These are phyloP conservation scores for Trichomonascus vanleenenianus DNA, from an alignment of 805 yeast species.

Conservation along the genomic window DNA sequence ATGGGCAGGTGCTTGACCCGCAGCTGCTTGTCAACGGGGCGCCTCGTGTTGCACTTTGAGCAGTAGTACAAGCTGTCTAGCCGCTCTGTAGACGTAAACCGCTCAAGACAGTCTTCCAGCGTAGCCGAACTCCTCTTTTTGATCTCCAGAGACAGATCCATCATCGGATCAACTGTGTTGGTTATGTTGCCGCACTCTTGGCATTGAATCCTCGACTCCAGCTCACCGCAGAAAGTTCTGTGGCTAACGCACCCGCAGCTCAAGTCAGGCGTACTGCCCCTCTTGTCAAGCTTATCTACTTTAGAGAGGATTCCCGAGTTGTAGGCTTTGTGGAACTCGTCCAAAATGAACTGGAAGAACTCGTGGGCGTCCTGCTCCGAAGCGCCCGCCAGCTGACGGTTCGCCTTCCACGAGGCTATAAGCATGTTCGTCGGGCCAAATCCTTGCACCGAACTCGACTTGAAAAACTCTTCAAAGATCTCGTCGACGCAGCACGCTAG, in stretches of 20 bases:
- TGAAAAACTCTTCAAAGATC: conserved; percentile 67
- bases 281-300: neutral
- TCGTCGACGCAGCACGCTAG: conserved; percentile 80
- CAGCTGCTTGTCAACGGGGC: conserved; percentile 67
- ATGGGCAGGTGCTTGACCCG: conserved; percentile 64
- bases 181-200: conserved; percentile 55
- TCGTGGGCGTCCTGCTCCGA: conserved; percentile 99
- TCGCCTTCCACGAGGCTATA: conserved; percentile 75
- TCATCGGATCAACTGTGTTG: conserved; percentile 76
- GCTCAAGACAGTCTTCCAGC: conserved; percentile 58
- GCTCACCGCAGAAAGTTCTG: conserved; percentile 70
- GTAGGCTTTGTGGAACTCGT: conserved; percentile 57
- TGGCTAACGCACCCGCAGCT: conserved; percentile 76
- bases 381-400: conserved; percentile 83
- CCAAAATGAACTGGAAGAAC: conserved; percentile 84
- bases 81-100: conserved; percentile 71
- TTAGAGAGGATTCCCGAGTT: neutral
- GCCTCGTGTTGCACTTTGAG: conserved; percentile 49
- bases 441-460: conserved; percentile 53
- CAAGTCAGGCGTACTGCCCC: conserved; percentile 2
- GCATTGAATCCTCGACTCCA: conserved; percentile 75
- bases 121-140: conserved; percentile 19
- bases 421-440: conserved; percentile 76
- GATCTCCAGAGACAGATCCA: conserved; percentile 82
- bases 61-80: conserved; percentile 73